Percentiles rank a stretch among this genome's conserved stretches.
Conservation (phyloP, 163 green algal genomes). For the Chlamydomonas reinhardtii region DNA sequence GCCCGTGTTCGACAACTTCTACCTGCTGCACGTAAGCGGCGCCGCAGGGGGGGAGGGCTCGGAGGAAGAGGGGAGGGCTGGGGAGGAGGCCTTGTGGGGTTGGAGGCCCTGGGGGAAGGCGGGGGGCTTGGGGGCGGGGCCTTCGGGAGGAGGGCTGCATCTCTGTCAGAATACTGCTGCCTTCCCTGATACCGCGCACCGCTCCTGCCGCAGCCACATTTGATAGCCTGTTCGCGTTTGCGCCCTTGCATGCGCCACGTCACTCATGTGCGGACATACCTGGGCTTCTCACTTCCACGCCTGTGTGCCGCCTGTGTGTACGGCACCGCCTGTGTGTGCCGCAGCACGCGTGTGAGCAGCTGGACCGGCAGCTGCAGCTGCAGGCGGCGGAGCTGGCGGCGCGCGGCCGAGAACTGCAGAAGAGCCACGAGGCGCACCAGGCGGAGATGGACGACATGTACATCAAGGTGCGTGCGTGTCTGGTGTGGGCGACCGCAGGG, state of each 20-base stretch:
- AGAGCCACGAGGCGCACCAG: conserved; percentile 16
- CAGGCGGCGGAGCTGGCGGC: neutral
- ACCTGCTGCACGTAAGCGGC: conserved; percentile 3
- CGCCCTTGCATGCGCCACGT: too few relatives aligned
- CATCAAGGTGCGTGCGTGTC: conserved; percentile 1
- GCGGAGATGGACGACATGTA: conserved; percentile 34
- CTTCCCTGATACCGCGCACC: neutral
- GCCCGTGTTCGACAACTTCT: conserved; percentile 28
- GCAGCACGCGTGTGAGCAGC: conserved; percentile 36
- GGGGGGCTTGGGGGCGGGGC: neutral
- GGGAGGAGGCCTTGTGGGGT: neutral
- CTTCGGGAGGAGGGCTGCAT: neutral
- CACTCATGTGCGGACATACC: too few relatives aligned
- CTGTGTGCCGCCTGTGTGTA: neutral
- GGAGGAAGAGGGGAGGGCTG: neutral
- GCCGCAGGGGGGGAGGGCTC: too few relatives aligned
- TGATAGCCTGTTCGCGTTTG: too few relatives aligned
- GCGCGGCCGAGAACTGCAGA: conserved; percentile 15
- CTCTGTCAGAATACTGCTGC: neutral
- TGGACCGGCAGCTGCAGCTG: conserved; percentile 1
- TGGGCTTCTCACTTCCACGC: too few relatives aligned
- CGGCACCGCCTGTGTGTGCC: too few relatives aligned
- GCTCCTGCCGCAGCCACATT: too few relatives aligned
- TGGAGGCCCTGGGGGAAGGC: too few relatives aligned
- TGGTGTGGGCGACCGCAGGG: too few relatives aligned